phyloP scores from a whole-genome alignment of 2,329 filamentous ascomycete species.

The Ceratocystis cubensis region DNA sequence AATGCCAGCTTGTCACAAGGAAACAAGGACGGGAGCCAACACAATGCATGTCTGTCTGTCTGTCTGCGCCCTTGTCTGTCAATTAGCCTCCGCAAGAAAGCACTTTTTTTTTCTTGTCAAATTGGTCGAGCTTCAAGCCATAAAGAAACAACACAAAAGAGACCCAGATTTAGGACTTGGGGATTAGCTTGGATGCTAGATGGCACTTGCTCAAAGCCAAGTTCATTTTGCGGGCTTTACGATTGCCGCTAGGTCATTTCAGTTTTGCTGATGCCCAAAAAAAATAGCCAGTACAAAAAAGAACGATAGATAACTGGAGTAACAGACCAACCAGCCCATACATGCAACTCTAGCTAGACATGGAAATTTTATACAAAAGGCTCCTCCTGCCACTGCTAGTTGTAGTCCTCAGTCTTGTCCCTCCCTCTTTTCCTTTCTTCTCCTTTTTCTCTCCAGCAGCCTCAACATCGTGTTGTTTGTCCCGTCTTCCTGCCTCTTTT shows the following conservation, averaged over 20 bases:
- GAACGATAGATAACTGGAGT: slow-evolving; percentile 7
- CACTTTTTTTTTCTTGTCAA: neutral
- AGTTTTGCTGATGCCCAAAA: neutral
- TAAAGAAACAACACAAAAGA: neutral
- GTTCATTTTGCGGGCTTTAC: slow-evolving; percentile 10
- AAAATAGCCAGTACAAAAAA: neutral
- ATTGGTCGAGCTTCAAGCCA: slow-evolving; percentile 3
- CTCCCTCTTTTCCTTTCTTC: neutral
- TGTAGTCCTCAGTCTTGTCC: neutral
- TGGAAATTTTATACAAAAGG: slow-evolving; percentile 13
- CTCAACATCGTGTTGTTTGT: neutral
- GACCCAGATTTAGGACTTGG: slow-evolving; percentile 2
- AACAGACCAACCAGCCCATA: neutral
- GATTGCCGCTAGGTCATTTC: slow-evolving; percentile 5
- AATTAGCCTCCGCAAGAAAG: neutral
- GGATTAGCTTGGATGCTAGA: slow-evolving; percentile 2
- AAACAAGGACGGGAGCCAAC: neutral
- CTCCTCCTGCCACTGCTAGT: neutral
- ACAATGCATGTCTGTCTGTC: neutral
- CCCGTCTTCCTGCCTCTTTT: neutral
- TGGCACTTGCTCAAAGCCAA: slow-evolving; percentile 6
- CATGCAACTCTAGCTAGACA: slow-evolving; percentile 1
- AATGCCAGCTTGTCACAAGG: no score
- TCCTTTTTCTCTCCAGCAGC: slow-evolving; percentile 4
- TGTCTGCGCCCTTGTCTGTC: neutral